Evolutionary conservation across 805 yeast species (phyloP), one percentile per base, ranked within the genome.

Genomic region (Candida xyloterini): DNA sequence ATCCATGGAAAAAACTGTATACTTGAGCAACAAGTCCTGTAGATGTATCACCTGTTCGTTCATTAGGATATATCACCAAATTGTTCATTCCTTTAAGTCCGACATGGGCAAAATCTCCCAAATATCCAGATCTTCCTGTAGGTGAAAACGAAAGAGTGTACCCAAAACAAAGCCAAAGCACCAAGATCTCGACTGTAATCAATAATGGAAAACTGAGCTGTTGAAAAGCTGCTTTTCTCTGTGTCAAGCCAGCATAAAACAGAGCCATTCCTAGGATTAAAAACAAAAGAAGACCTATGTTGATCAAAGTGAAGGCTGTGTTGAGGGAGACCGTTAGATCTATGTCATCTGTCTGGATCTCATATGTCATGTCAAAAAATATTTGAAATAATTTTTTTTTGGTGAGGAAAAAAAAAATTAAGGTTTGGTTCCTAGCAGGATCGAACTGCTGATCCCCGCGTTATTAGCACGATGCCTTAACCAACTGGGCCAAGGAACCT

Each of bases 131-230:
- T 15, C 78, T 76, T 55, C 86, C 85, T 23, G 80, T 68, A 2
- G 90, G 81, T 0, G 89, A 78, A 52, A 87, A 87, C 10, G 95
- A 87, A 35, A 89, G 65, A 0, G 95, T 80, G 59, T 84, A 87
- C 11, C 95, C 96, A 90, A 96, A 87, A 57, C 89, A 84, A 59
- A 85, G 84, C 96, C 96, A 89, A 53, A 86, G 88, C 50, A 86
- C 71, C 42, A 77, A 67, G 2, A 83, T 87, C 9, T 84, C 79
- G 36, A 78, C 67, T 4, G 83, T 76, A 8, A 84, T 72, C 73
- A 83, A 71, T 23, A 86, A 55, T 10, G 78, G 79, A 8, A 81
- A 76, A 85, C 91, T 84, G 24, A 87, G 76, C 71, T 84, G 74
- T 9, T 90, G 79, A 35, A 86, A 66, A 0, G 95, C 90, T 15